Evolutionary conservation across 208 protist species (phyloP), one percentile per base, ranked within the genome.

Genomic region (Leishmania aethiopica): DNA sequence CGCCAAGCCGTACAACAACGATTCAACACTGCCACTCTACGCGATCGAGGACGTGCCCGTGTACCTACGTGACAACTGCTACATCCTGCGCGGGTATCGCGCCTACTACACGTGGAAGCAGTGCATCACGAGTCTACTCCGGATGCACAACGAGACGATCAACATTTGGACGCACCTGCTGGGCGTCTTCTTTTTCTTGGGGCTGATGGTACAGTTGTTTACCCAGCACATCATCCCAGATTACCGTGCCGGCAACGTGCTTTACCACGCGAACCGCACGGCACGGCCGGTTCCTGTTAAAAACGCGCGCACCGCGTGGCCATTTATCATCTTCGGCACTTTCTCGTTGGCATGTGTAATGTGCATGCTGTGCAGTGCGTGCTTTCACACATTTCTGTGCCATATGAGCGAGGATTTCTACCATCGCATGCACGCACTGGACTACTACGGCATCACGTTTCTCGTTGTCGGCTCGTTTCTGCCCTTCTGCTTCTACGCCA

Each of bases 401-500:
- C 94, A 97, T 77, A 79, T 92, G 74, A 93, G 80, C 74, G 87
- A 88, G 73, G 78, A 82, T 10, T 22, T 93, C 28, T 97, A 89
- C 75, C 75, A 85, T 71, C 91, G 86, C 59, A 89, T 89, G 10
- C 94, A 97, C 88, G 80, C 91, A 8, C 59, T 95, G 3, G 95
- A 98, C 81, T 96, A 97, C 80, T 96, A 93, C 83, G 95, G 91
- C 59, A 98, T 98, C 73, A 96, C 91, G 19, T 86, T 92, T 57
- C 90, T 98, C 67, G 88, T 95, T 40, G 92, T 95, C 45, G 89
- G 92, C 45, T 96, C 92, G 37, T 96, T 98, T 73, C 80, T 97
- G 6, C 95, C 95, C 2, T 93, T 96, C 75, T 94, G 91, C 80
- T 96, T 90, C 79, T 95, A 95, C 85, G 84, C 88, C 37, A 95